Conservation (phyloP, 2,329 filamentous ascomycete species). For the Botrytis paeoniae region DNA sequence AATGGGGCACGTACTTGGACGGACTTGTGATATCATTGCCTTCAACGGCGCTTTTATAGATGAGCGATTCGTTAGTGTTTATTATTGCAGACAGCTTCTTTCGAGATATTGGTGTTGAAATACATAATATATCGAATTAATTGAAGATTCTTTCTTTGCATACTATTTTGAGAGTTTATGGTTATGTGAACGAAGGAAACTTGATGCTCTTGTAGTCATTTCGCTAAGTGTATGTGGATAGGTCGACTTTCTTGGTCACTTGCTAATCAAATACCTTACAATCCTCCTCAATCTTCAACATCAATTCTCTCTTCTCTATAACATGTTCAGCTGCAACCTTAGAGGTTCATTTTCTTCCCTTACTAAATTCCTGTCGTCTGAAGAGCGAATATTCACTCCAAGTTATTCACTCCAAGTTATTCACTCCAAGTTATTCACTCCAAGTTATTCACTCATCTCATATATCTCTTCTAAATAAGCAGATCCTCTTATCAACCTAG, state of each 20-base stretch:
- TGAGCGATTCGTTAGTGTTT: background rate
- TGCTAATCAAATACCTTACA: background rate
- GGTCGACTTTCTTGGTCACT: background rate
- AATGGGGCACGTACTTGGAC: conserved; percentile 6
- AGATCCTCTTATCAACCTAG: background rate
- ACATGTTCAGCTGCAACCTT: background rate
- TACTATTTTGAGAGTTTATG: background rate
- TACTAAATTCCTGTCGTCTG: background rate
- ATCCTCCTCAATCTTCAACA: background rate
- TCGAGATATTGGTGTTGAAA: background rate
- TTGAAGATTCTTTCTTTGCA: background rate
- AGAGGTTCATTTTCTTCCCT: background rate
- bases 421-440: background rate
- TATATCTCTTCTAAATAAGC: no score
- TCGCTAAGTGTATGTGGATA: background rate
- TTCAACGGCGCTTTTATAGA: conserved; percentile 23
- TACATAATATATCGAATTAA: conserved; percentile 4
- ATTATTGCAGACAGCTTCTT: background rate
- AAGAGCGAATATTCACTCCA: background rate
- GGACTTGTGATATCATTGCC: conserved; percentile 16
- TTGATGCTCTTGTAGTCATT: background rate
- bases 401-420: background rate
- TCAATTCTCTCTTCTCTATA: background rate
- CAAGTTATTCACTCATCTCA: background rate
- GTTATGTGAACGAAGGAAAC: background rate